Conservation (phyloP, 1,284 basidiomycete genomes). For the Rhodotorula sp. region DNA sequence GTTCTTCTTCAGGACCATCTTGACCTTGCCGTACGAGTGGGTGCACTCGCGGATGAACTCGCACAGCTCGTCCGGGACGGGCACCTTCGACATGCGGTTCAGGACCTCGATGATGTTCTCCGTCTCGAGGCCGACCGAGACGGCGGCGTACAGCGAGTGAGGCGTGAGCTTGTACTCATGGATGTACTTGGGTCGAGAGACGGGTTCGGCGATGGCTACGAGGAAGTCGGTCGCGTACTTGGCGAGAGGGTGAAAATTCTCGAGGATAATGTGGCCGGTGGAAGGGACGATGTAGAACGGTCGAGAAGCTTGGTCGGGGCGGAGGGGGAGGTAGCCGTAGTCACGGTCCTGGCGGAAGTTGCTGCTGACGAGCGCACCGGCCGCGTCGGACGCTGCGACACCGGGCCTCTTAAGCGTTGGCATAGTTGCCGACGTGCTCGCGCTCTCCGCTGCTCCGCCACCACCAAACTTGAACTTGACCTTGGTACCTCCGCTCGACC, state of each 20-base stretch:
- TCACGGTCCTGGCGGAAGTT: slow-evolving; percentile 52
- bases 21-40: slow-evolving; percentile 92
- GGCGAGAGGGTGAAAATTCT: slow-evolving; percentile 93
- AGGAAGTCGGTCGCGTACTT: slow-evolving; percentile 98
- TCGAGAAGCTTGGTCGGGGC: slow-evolving; percentile 81
- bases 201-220: slow-evolving; percentile 96
- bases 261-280: slow-evolving; percentile 83
- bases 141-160: slow-evolving; percentile 96
- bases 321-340: slow-evolving; percentile 78
- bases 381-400: neutral
- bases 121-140: slow-evolving; percentile 96
- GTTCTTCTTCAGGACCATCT: slow-evolving; percentile 94
- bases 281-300: slow-evolving; percentile 89
- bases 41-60: slow-evolving; percentile 86
- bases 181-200: slow-evolving; percentile 95
- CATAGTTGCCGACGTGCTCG: neutral
- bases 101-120: slow-evolving; percentile 95
- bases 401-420: slow-evolving; percentile 9
- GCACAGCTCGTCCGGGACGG: slow-evolving; percentile 78
- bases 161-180: slow-evolving; percentile 99
- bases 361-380: slow-evolving; percentile 18
- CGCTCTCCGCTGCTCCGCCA: slow-evolving; percentile 2
- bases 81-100: slow-evolving; percentile 55
- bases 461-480: slow-evolving; percentile 20
- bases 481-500: neutral